Conservation (phyloP, 257 asterid genomes). For the Cynanchum wilfordii region DNA sequence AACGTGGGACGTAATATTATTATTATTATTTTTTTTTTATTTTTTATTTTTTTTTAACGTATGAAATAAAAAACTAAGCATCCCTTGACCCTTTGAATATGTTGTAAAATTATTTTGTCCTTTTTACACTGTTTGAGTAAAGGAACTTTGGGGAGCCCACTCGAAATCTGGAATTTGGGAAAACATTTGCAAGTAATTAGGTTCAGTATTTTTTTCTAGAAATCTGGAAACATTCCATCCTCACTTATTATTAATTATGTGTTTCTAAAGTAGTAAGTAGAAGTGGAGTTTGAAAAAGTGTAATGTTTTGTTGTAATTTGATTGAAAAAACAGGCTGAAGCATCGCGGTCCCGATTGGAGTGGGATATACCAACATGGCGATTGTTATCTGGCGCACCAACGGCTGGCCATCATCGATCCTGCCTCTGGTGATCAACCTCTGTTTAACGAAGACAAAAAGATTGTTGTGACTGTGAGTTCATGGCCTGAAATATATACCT, state of each 20-base stretch:
- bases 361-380: slow-evolving; percentile 82
- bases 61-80: too few relatives aligned
- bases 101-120: too few relatives aligned
- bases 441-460: slow-evolving; percentile 62
- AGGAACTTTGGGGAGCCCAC: too few relatives aligned
- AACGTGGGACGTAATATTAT: background rate
- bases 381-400: slow-evolving; percentile 74
- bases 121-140: too few relatives aligned
- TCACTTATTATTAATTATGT: background rate
- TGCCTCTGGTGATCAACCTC: slow-evolving; percentile 98
- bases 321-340: slow-evolving; percentile 58
- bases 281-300: background rate
- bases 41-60: too few relatives aligned
- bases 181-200: background rate
- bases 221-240: too few relatives aligned
- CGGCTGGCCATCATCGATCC: slow-evolving; percentile 92
- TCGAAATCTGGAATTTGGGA: background rate
- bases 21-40: too few relatives aligned
- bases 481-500: background rate
- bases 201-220: background rate
- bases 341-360: slow-evolving; percentile 99
- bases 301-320: background rate
- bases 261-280: background rate
- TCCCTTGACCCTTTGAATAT: too few relatives aligned
- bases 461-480: slow-evolving; percentile 73